These are phyloP conservation scores for Ogataea zsoltii DNA, from an alignment of 805 yeast genomes.

Conservation along the genomic window DNA sequence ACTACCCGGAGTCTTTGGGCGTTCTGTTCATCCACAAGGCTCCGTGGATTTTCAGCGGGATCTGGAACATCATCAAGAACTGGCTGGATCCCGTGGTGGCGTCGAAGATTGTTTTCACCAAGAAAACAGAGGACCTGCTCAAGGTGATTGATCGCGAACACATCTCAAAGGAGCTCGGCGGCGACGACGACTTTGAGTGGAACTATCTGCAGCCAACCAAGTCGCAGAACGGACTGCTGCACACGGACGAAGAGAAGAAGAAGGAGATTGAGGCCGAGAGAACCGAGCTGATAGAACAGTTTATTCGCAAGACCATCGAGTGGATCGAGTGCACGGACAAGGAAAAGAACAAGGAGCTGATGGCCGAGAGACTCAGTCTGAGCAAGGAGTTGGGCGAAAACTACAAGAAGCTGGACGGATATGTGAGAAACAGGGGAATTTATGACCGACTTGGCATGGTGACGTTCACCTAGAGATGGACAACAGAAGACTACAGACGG, in stretches of 20 bases:
- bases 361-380: constrained; percentile 54
- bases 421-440: constrained; percentile 72
- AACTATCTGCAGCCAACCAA: constrained; percentile 62
- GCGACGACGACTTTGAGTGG: constrained; percentile 59
- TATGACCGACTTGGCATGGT: constrained; percentile 71
- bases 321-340: constrained; percentile 74
- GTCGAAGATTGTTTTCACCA: constrained; percentile 82
- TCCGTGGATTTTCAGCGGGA: constrained; percentile 94
- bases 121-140: constrained; percentile 62
- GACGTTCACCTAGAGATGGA: constrained; percentile 25
- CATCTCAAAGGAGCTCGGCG: constrained; percentile 76
- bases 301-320: constrained; percentile 63
- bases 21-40: constrained; percentile 85
- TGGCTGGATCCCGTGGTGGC: constrained; percentile 98
- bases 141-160: constrained; percentile 58
- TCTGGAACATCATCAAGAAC: constrained; percentile 88
- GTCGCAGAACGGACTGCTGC: constrained; percentile 52
- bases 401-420: constrained; percentile 75
- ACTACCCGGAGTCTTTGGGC: constrained; percentile 93
- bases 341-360: constrained; percentile 47
- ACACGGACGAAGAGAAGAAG: constrained; percentile 47
- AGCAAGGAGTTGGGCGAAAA: constrained; percentile 58
- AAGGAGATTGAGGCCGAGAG: constrained; percentile 50
- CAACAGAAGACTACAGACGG: too few relatives aligned
- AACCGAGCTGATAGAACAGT: constrained; percentile 49